Evolutionary conservation across 768 basidiomycete genomes (phyloP).

Genomic region (Suillus decipiens): DNA sequence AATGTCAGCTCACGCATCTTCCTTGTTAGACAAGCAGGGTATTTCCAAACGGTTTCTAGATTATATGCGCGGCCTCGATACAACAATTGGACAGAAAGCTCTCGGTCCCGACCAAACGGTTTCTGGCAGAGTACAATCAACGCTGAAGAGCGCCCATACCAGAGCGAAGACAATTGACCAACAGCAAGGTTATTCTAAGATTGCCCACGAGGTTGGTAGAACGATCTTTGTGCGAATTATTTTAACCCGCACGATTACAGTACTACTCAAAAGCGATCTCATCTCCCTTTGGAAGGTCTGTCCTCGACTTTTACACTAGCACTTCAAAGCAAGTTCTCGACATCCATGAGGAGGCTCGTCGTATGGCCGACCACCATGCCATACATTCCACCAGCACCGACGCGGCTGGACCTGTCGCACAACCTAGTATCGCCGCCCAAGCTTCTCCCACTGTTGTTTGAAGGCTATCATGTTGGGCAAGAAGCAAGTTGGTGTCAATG

Average conservation of each 20-base stretch:
- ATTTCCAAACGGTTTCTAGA: conserved; percentile 84
- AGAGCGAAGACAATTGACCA: conserved; percentile 80
- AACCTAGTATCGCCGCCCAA: conserved; percentile 18
- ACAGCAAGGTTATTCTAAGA: conserved; percentile 73
- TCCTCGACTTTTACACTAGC: conserved; percentile 79
- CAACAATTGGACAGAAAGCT: conserved; percentile 63
- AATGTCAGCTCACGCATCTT: neutral
- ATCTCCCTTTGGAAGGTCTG: conserved; percentile 78
- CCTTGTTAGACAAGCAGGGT: conserved; percentile 68
- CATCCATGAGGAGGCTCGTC: conserved; percentile 90
- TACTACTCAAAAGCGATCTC: conserved; percentile 77
- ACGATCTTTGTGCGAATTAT: neutral
- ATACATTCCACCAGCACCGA: conserved; percentile 1
- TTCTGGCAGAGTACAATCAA: conserved; percentile 68
- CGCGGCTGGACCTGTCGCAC: conserved; percentile 7
- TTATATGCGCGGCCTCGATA: conserved; percentile 77
- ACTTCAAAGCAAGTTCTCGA: conserved; percentile 88
- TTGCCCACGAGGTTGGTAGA: conserved; percentile 60
- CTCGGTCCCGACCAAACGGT: conserved; percentile 84
- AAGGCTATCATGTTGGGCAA: neutral
- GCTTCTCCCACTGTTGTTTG: neutral
- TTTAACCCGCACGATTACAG: conserved; percentile 35
- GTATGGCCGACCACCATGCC: conserved; percentile 58
- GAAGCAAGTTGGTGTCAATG: neutral
- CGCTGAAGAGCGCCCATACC: conserved; percentile 60